Percentiles rank a stretch among this genome's conserved stretches.
Evolutionary conservation across 129 eudicot genomes (phyloP).

Genomic region (Flaveria brownii): DNA sequence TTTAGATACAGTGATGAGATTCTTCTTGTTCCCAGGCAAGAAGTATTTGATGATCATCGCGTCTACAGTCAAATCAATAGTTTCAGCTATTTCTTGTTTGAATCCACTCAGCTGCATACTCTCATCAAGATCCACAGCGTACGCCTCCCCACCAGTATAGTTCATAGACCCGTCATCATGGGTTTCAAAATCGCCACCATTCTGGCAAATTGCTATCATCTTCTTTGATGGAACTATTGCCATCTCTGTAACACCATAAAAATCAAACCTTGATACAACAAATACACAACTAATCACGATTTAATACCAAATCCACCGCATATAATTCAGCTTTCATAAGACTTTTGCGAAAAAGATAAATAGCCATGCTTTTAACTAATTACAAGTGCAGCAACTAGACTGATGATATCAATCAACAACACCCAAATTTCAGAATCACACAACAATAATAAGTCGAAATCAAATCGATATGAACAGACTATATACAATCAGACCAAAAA

Average conservation of each 20-base stretch:
- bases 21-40: slow-evolving; percentile 49
- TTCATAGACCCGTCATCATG: slow-evolving; percentile 41
- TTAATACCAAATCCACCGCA: slow-evolving; percentile 13
- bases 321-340: neutral
- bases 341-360: neutral
- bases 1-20: slow-evolving; percentile 47
- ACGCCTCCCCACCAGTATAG: slow-evolving; percentile 46
- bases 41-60: slow-evolving; percentile 47
- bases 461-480: neutral
- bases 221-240: slow-evolving; percentile 40
- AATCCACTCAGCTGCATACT: slow-evolving; percentile 39
- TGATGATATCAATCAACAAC: slow-evolving; percentile 5
- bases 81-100: slow-evolving; percentile 49
- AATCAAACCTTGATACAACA: slow-evolving; percentile 16
- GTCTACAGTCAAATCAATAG: slow-evolving; percentile 44
- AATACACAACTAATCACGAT: neutral
- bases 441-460: neutral
- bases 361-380: neutral
- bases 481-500: neutral
- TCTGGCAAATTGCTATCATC: slow-evolving; percentile 49
- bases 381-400: neutral
- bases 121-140: slow-evolving; percentile 50
- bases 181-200: slow-evolving; percentile 45
- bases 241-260: slow-evolving; percentile 22
- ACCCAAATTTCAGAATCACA: slow-evolving; percentile 4